Percentiles rank a stretch among this genome's conserved stretches.
These are phyloP conservation scores for Fragaria iinumae DNA, from an alignment of 306 rosid species.

Conservation along the genomic window DNA sequence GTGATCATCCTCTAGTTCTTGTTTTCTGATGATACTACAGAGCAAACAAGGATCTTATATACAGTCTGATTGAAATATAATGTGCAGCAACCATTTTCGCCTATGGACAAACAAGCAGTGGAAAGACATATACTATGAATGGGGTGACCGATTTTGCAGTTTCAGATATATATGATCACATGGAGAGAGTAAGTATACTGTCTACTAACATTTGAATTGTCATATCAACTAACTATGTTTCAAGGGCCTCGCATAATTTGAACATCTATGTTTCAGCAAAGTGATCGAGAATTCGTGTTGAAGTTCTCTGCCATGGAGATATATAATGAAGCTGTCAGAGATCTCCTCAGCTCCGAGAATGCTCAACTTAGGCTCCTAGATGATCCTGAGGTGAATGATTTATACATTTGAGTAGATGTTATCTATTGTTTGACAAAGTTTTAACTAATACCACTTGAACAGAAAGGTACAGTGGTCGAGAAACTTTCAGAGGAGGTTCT, in stretches of 20 bases:
- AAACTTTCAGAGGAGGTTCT: slow-evolving; percentile 75
- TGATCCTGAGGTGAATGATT: slow-evolving; percentile 75
- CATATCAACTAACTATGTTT: not conserved
- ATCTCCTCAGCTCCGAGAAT: slow-evolving; percentile 57
- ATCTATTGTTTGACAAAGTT: slow-evolving; percentile 19
- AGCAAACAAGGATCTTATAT: not conserved
- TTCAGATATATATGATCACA: slow-evolving; percentile 62
- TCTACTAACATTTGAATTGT: not conserved
- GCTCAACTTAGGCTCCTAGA: slow-evolving; percentile 73
- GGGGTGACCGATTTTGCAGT: slow-evolving; percentile 76
- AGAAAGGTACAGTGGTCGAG: slow-evolving; percentile 87
- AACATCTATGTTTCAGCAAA: slow-evolving; percentile 47
- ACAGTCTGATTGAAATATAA: slow-evolving; percentile 9
- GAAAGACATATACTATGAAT: slow-evolving; percentile 91
- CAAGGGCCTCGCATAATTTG: slow-evolving; percentile 9
- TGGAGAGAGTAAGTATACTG: slow-evolving; percentile 45
- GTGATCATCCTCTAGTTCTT: slow-evolving; percentile 26
- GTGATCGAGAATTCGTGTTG: slow-evolving; percentile 60
- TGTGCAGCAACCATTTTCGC: slow-evolving; percentile 80
- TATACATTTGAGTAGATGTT: not conserved
- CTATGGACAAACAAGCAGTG: slow-evolving; percentile 96
- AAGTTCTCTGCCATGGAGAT: slow-evolving; percentile 95
- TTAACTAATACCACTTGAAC: slow-evolving; percentile 19
- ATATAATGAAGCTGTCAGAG: slow-evolving; percentile 84
- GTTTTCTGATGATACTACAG: slow-evolving; percentile 15